A percentile compares a stretch with the other conserved stretches of the same genome.
Conservation (phyloP, 2,329 filamentous ascomycete species). For the Xylaria sp. region DNA sequence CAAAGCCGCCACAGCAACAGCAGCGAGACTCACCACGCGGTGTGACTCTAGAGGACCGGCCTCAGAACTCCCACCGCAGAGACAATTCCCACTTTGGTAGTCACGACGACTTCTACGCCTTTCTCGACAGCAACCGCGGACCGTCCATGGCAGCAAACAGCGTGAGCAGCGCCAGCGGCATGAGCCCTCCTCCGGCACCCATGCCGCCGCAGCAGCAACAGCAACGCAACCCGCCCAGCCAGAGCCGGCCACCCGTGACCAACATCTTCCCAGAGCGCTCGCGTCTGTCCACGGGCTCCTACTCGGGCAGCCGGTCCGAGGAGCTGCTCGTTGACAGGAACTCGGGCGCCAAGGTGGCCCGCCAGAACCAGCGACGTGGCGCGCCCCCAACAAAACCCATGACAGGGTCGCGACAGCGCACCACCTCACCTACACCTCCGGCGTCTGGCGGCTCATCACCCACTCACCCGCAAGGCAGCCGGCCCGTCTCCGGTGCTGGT, state of each 20-base stretch:
- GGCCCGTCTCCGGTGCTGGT: constrained; percentile 25
- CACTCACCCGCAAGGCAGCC: constrained; percentile 36
- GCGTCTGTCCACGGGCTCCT: constrained; percentile 44
- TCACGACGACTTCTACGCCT: constrained; percentile 50
- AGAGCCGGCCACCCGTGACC: constrained; percentile 48
- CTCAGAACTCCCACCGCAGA: constrained; percentile 32
- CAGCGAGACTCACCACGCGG: constrained; percentile 36
- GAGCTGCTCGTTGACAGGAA: constrained; percentile 48
- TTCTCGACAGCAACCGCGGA: constrained; percentile 48
- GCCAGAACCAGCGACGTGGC: constrained; percentile 45
- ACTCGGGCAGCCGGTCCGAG: constrained; percentile 49
- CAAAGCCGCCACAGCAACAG: constrained; percentile 23
- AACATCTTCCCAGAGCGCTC: constrained; percentile 45
- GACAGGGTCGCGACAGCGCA: constrained; percentile 40
- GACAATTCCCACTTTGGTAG: constrained; percentile 45
- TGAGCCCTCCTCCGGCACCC: constrained; percentile 31
- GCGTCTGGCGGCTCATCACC: constrained; percentile 40
- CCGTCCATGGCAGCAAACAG: constrained; percentile 26
- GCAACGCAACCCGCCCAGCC: constrained; percentile 36
- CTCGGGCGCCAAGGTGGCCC: constrained; percentile 40
- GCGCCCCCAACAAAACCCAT: constrained; percentile 34
- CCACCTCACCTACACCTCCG: constrained; percentile 44
- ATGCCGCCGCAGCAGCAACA: constrained; percentile 41
- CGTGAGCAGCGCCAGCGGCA: constrained; percentile 12
- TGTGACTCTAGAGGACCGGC: constrained; percentile 34